Evolutionary conservation across 106 monocot species (phyloP), one percentile per base, ranked within the genome.

Genomic region (Agapanthus africanus): DNA sequence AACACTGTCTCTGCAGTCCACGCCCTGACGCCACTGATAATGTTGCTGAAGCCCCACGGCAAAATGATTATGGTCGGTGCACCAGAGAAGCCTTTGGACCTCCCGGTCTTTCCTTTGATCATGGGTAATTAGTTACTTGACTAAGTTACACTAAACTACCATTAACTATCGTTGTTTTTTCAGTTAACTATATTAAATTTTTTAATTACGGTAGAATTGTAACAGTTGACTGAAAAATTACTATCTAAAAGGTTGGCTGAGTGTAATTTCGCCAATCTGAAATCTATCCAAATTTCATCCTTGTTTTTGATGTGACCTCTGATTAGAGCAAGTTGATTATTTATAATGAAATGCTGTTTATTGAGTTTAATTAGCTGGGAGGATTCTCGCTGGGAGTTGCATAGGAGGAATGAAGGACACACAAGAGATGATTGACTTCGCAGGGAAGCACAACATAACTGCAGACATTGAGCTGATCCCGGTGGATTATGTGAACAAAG

Each of bases 391-490:
- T 10, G 87, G 87, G 7, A 87, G 87, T 52, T 54, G 63, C 70
- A 80, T 87, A 49, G 74, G 74, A 22, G 66, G 74, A 40, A 66
- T 74, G 23, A 66, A 67, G 14, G 74, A 66, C 4, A 74, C 66
- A 7, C 66, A 74, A 37, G 74, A 74, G 56, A 74, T 74, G 66
- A 66, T 74, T 54, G 66, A 67, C 56, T 80, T 87, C 37, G 87
- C 77, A 19, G 87, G 63, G 22, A 65, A 87, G 80, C 77, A 87
- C 66, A 66, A 69, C 40, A 80, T 87, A 44, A 83, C 82, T 37
- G 82, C 87, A 18, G 80, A 87, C 16, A 75, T 83, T 7, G 79
- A 87, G 77, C 71, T 87, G 30, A 72, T 87, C 18, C 16, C 27
- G 0, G 69, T 80, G 37, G 77, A 78, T 31, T 82, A 87, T 59